Conservation (phyloP, 805 yeast genomes). For the Yamadazyma philogaea region DNA sequence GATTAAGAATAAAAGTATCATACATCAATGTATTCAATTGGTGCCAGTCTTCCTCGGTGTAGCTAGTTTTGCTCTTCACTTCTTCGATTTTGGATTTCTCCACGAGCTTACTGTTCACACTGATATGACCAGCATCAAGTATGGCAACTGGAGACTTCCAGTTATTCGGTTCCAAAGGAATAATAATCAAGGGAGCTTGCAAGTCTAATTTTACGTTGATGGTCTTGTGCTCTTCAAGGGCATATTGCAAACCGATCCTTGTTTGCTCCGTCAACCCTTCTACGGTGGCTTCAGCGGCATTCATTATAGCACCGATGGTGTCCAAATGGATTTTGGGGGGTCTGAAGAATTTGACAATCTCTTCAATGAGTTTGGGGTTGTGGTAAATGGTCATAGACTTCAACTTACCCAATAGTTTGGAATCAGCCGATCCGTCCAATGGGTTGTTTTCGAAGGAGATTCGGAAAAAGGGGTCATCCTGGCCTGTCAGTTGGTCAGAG, state of each 20-base stretch:
- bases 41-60: conserved; percentile 70
- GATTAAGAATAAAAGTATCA: conserved; percentile 73
- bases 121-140: conserved; percentile 93
- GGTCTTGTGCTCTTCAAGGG: conserved; percentile 92
- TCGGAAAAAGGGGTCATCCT: conserved; percentile 69
- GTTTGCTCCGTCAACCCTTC: conserved; percentile 90
- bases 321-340: conserved; percentile 86
- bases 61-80: conserved; percentile 59
- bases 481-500: neutral
- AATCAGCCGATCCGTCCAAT: conserved; percentile 77
- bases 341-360: conserved; percentile 68
- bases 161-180: conserved; percentile 77
- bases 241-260: conserved; percentile 86
- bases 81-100: conserved; percentile 65
- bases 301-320: conserved; percentile 84
- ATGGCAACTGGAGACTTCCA: conserved; percentile 87
- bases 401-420: conserved; percentile 67
- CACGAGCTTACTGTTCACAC: conserved; percentile 76
- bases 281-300: conserved; percentile 92
- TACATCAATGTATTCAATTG: conserved; percentile 77
- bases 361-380: conserved; percentile 79
- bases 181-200: conserved; percentile 86
- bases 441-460: conserved; percentile 85
- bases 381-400: conserved; percentile 88
- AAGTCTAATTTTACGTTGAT: conserved; percentile 80